Evolutionary conservation across 345 rosid species (phyloP).

Genomic region (Eucalyptus cloeziana): DNA sequence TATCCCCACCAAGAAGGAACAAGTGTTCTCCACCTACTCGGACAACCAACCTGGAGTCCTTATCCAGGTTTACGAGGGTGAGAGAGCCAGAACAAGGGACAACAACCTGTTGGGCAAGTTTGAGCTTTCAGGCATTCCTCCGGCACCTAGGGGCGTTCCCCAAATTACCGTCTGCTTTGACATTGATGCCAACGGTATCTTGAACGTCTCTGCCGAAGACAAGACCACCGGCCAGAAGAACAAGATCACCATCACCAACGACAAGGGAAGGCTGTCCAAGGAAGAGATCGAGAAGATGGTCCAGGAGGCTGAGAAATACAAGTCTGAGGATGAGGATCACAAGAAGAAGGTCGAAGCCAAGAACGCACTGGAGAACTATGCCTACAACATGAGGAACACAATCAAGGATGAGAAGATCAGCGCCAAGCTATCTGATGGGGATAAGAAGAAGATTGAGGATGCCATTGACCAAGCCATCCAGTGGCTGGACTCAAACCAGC

Average conservation of each 20-base stretch:
- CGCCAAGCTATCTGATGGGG: conserved; percentile 33
- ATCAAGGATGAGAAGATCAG: conserved; percentile 58
- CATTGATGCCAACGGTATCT: conserved; percentile 68
- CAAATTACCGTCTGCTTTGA: conserved; percentile 72
- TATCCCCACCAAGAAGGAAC: conserved; percentile 79
- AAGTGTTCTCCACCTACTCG: conserved; percentile 57
- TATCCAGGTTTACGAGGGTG: conserved; percentile 73
- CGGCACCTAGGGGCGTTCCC: conserved; percentile 76
- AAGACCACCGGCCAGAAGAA: conserved; percentile 69
- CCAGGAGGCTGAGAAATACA: conserved; percentile 71
- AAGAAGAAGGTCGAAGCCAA: conserved; percentile 64
- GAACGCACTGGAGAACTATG: conserved; percentile 45
- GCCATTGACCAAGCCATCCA: conserved; percentile 56
- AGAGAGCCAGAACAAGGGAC: conserved; percentile 66
- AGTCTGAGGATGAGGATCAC: conserved; percentile 64
- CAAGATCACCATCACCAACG: conserved; percentile 71
- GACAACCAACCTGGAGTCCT: conserved; percentile 68
- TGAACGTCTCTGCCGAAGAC: conserved; percentile 70
- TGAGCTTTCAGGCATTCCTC: conserved; percentile 73
- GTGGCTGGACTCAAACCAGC: conserved; percentile 56
- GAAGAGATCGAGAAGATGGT: conserved; percentile 78
- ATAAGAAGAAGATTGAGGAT: conserved; percentile 77
- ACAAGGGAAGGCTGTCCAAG: conserved; percentile 63
- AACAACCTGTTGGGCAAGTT: conserved; percentile 65
- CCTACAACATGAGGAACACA: conserved; percentile 72